phyloP scores from a whole-genome alignment of 2,329 filamentous ascomycete genomes.

The Niveomyces coronatus region DNA sequence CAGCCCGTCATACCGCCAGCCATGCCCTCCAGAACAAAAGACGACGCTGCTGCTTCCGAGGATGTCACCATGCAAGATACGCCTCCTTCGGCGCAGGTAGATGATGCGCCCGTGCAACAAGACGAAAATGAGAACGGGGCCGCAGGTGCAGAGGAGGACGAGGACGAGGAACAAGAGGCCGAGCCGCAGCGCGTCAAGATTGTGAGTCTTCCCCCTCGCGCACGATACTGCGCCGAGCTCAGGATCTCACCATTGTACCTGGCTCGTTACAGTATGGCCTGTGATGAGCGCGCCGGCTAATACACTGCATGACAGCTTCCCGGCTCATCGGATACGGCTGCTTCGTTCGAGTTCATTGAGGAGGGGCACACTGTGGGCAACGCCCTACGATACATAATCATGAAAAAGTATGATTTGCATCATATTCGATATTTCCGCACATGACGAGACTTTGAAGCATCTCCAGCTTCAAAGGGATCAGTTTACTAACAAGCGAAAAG shows the following conservation, averaged over 20 bases:
- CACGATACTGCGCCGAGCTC: no score
- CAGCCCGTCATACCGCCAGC: no score
- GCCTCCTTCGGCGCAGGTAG: constrained; percentile 27
- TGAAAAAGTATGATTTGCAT: constrained; percentile 73
- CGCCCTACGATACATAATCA: constrained; percentile 86
- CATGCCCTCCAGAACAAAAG: constrained; percentile 33
- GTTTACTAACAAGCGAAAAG: constrained; percentile 34
- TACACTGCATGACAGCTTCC: constrained; percentile 55
- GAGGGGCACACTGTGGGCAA: constrained; percentile 96
- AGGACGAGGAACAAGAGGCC: constrained; percentile 35
- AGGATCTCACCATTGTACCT: background rate
- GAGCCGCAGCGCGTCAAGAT: constrained; percentile 50
- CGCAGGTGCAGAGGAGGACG: constrained; percentile 27
- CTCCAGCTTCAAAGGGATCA: background rate
- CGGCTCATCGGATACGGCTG: constrained; percentile 75
- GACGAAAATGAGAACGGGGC: constrained; percentile 19
- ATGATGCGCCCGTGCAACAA: constrained; percentile 24
- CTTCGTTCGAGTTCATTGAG: constrained; percentile 87
- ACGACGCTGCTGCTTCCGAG: constrained; percentile 19
- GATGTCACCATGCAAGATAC: constrained; percentile 37
- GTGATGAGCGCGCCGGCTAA: no score
- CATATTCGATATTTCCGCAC: constrained; percentile 11
- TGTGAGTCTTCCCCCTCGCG: constrained; percentile 30
- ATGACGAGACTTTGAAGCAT: background rate
- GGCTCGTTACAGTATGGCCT: no score